phyloP scores from a whole-genome alignment of 768 basidiomycete species.

The Pleurotus salmoneostramineus region DNA sequence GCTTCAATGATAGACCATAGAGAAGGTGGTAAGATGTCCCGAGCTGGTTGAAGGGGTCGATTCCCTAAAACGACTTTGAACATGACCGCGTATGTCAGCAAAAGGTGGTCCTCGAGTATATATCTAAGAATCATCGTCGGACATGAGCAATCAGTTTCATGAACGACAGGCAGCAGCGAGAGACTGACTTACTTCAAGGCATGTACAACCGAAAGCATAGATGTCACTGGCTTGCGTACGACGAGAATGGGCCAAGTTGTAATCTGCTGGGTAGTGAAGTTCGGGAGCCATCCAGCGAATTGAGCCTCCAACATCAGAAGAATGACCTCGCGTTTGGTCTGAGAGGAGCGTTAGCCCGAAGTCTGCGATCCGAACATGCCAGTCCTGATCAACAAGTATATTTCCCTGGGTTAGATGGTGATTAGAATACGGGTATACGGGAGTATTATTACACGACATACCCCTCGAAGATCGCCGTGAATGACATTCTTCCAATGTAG shows the following conservation, averaged over 20 bases:
- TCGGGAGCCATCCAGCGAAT: conserved; percentile 2
- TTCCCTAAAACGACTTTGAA: not conserved
- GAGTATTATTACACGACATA: not conserved
- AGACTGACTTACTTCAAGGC: conserved; percentile 1
- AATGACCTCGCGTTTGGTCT: not conserved
- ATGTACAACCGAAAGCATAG: conserved; percentile 6
- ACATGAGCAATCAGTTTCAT: not conserved
- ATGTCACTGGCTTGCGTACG: conserved; percentile 1
- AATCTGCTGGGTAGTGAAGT: not conserved
- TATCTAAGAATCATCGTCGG: not conserved
- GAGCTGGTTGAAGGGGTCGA: not conserved
- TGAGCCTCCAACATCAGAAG: not conserved
- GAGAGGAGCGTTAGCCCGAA: not conserved
- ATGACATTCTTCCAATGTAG: conserved; percentile 15
- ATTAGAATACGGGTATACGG: not conserved
- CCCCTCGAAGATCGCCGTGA: conserved; percentile 19
- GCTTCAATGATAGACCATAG: not conserved
- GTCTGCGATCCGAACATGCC: conserved; percentile 5
- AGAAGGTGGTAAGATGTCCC: not conserved
- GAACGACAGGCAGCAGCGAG: not conserved
- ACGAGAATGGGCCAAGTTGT: not conserved
- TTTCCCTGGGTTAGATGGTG: not conserved
- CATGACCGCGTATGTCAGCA: not conserved
- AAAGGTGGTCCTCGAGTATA: conserved; percentile 4
- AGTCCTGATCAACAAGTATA: conserved; percentile 1